A percentile compares a stretch with the other conserved stretches of the same genome.
Evolutionary conservation across 176 grass and related monocot genomes (phyloP).

Genomic region (Aegilops bicornis): DNA sequence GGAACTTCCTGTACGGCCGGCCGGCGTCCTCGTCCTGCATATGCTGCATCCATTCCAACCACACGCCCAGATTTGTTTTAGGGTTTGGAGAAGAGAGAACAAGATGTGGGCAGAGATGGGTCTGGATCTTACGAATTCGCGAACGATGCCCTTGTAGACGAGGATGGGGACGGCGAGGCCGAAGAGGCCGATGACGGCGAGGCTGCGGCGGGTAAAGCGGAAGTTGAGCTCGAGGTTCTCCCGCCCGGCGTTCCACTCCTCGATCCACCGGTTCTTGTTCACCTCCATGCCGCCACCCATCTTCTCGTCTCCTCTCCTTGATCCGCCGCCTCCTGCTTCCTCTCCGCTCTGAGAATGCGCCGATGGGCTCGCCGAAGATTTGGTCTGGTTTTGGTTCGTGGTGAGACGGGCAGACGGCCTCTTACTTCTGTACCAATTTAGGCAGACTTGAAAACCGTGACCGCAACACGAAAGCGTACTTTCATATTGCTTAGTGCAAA

Average conservation of each 20-base stretch:
- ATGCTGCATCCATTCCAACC: slow-evolving; percentile 62
- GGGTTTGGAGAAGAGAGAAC: background rate
- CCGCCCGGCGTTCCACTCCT: slow-evolving; percentile 65
- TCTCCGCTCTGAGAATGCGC: slow-evolving; percentile 6
- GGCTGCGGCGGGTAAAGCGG: slow-evolving; percentile 70
- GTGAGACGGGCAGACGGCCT: background rate
- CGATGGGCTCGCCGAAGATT: slow-evolving; percentile 17
- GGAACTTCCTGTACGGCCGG: slow-evolving; percentile 80
- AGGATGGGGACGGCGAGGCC: slow-evolving; percentile 73
- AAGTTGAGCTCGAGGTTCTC: slow-evolving; percentile 80
- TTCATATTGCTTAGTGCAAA: background rate
- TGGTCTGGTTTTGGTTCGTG: background rate
- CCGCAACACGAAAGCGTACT: background rate
- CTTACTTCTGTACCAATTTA: background rate
- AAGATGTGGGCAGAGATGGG: background rate
- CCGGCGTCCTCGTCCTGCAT: slow-evolving; percentile 97
- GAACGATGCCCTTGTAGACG: slow-evolving; percentile 79
- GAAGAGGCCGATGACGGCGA: slow-evolving; percentile 75
- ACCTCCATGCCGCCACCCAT: slow-evolving; percentile 93
- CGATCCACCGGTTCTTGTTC: slow-evolving; percentile 77
- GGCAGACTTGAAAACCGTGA: background rate
- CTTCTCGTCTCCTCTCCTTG: slow-evolving; percentile 8
- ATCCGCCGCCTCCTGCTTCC: background rate
- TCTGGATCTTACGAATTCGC: slow-evolving; percentile 64
- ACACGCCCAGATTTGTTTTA: slow-evolving; percentile 29